A percentile compares a stretch with the other conserved stretches of the same genome.
Conservation (phyloP, 768 basidiomycete species). For the Phanerochaete sordida region DNA sequence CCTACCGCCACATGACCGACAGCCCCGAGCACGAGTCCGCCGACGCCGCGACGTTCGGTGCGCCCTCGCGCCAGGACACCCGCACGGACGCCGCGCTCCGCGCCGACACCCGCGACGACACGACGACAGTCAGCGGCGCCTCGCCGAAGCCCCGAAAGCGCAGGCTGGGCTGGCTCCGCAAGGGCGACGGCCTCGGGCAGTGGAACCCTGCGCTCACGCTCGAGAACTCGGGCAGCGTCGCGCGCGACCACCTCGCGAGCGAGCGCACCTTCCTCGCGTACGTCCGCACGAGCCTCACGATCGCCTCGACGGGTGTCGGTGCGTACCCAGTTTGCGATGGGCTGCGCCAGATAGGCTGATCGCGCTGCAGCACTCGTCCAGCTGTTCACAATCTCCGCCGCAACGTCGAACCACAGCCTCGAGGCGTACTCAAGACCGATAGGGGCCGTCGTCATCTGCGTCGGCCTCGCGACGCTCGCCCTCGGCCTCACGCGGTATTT, state of each 20-base stretch:
- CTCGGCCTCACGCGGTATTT: conserved; percentile 37
- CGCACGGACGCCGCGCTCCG: too few relatives aligned
- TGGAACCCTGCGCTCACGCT: conserved; percentile 28
- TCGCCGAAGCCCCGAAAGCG: not conserved
- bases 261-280: conserved; percentile 53
- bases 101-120: not conserved
- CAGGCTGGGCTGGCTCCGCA: not conserved
- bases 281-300: conserved; percentile 45
- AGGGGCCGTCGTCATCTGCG: conserved; percentile 35
- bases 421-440: conserved; percentile 38
- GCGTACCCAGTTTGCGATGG: conserved; percentile 10
- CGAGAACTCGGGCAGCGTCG: conserved; percentile 46
- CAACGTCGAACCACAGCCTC: conserved; percentile 15
- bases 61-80: too few relatives aligned
- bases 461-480: conserved; percentile 33
- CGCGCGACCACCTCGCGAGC: conserved; percentile 48
- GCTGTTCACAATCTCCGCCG: conserved; percentile 38
- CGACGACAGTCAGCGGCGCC: not conserved
- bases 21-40: too few relatives aligned
- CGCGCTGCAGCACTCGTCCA: conserved; percentile 40
- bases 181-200: not conserved
- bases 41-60: too few relatives aligned
- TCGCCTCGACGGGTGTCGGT: conserved; percentile 51
- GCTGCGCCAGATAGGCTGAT: not conserved
- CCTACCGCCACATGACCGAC: too few relatives aligned